These are phyloP conservation scores for Paecilomyces sp. DNA, from an alignment of 2,329 filamentous ascomycete genomes.

Conservation along the genomic window DNA sequence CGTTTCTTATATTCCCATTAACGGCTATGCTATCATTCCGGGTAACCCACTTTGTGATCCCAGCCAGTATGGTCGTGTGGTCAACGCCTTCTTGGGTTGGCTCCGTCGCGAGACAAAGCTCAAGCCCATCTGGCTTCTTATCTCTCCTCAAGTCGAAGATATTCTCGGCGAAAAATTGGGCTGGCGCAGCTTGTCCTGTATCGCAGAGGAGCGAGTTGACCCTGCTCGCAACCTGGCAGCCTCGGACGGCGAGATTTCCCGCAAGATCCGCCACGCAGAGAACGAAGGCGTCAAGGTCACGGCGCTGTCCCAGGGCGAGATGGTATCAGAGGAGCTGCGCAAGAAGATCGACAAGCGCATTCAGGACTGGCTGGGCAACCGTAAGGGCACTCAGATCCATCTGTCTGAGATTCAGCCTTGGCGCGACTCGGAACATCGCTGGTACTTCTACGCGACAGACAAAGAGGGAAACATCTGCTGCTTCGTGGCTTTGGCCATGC, in stretches of 20 bases:
- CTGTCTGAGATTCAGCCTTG: constrained; percentile 84
- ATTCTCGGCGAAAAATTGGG: constrained; percentile 72
- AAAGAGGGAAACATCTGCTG: constrained; percentile 64
- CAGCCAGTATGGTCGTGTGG: constrained; percentile 66
- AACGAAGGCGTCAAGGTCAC: constrained; percentile 76
- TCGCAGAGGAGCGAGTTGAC: constrained; percentile 81
- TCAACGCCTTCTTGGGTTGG: constrained; percentile 67
- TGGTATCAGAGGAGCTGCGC: constrained; percentile 59
- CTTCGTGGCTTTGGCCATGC: constrained; percentile 74
- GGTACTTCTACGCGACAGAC: constrained; percentile 76
- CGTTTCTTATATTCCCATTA: constrained; percentile 71
- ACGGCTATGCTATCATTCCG: constrained; percentile 74
- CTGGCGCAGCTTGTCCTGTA: constrained; percentile 84
- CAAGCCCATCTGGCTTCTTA: constrained; percentile 83
- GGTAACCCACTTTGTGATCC: constrained; percentile 81
- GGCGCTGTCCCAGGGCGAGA: constrained; percentile 60
- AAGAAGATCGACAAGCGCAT: constrained; percentile 65
- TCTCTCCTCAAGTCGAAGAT: constrained; percentile 70
- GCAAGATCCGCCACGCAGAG: constrained; percentile 74
- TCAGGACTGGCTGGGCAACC: constrained; percentile 68
- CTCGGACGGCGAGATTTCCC: constrained; percentile 59
- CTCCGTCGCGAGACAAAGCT: constrained; percentile 63
- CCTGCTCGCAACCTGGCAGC: constrained; percentile 60
- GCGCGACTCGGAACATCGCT: constrained; percentile 74
- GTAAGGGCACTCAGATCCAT: constrained; percentile 82